A percentile compares a stretch with the other conserved stretches of the same genome.
Evolutionary conservation across 129 eudicot genomes (phyloP).

Genomic region (Escallonia rubra): DNA sequence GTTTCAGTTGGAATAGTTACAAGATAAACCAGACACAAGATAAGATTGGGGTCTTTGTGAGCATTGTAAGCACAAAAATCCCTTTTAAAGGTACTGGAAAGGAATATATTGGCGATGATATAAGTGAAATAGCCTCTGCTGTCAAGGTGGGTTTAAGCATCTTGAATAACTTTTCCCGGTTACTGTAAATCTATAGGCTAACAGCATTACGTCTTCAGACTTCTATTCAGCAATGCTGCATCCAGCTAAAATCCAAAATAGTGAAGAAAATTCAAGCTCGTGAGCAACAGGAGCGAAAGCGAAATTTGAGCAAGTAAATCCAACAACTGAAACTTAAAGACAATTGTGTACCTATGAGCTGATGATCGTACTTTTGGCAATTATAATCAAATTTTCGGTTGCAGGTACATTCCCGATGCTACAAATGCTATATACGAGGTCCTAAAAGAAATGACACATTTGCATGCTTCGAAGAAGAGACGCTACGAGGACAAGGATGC

Average conservation of each 20-base stretch:
- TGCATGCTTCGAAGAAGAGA: constrained; percentile 61
- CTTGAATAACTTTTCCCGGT: background rate
- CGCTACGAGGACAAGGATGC: constrained; percentile 61
- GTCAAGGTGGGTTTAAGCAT: constrained; percentile 54
- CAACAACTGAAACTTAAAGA: background rate
- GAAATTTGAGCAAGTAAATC: constrained; percentile 75
- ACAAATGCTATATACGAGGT: constrained; percentile 67
- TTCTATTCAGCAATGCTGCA: constrained; percentile 83
- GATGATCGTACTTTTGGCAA: too few species aligned
- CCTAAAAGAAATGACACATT: constrained; percentile 53
- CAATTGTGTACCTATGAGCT: too few species aligned
- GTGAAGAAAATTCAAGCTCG: constrained; percentile 96
- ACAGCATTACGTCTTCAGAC: constrained; percentile 39
- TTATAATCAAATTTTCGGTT: too few species aligned
- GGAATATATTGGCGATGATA: constrained; percentile 98
- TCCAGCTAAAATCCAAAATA: constrained; percentile 82
- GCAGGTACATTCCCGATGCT: constrained; percentile 80
- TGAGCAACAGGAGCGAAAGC: constrained; percentile 96
- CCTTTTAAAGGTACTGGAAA: constrained; percentile 99
- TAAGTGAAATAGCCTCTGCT: constrained; percentile 93
- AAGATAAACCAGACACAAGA: constrained; percentile 97
- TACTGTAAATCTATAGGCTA: constrained; percentile 8
- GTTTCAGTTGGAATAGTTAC: constrained; percentile 83
- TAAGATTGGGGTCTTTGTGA: constrained; percentile 94
- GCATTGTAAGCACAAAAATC: constrained; percentile 98